phyloP scores from a whole-genome alignment of 2,329 filamentous ascomycete species.

The Aspergillus fischeri region DNA sequence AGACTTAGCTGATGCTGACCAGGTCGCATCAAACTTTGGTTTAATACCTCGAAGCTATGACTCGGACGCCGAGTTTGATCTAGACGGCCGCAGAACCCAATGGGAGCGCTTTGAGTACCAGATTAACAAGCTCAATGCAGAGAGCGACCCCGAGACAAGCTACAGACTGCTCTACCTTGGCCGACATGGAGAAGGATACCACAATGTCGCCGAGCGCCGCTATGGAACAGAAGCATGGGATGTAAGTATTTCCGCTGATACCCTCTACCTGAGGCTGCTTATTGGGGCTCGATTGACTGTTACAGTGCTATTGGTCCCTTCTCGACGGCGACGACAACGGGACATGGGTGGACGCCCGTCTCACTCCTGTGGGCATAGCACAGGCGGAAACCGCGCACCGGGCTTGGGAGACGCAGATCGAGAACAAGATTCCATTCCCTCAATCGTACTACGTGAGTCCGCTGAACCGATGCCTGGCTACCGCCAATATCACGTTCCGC shows the following conservation, averaged over 20 bases:
- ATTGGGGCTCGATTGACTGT: background rate
- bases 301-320: constrained; percentile 55
- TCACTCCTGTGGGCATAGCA: constrained; percentile 49
- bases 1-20: background rate
- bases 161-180: constrained; percentile 58
- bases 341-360: constrained; percentile 56
- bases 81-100: constrained; percentile 42
- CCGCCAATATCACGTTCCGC: constrained; percentile 52
- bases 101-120: constrained; percentile 53
- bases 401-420: constrained; percentile 49
- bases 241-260: constrained; percentile 32
- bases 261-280: background rate
- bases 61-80: constrained; percentile 31
- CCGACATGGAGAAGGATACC: constrained; percentile 58
- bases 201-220: constrained; percentile 57
- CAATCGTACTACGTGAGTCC: constrained; percentile 56
- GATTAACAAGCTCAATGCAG: constrained; percentile 43
- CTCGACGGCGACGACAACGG: constrained; percentile 53
- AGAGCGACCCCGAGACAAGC: constrained; percentile 32
- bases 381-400: constrained; percentile 47
- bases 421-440: constrained; percentile 48
- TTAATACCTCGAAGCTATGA: constrained; percentile 46
- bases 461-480: constrained; percentile 55
- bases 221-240: constrained; percentile 60
- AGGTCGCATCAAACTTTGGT: constrained; percentile 46